Conservation (phyloP, 257 asterid species). For the Penstemon davidsonii region DNA sequence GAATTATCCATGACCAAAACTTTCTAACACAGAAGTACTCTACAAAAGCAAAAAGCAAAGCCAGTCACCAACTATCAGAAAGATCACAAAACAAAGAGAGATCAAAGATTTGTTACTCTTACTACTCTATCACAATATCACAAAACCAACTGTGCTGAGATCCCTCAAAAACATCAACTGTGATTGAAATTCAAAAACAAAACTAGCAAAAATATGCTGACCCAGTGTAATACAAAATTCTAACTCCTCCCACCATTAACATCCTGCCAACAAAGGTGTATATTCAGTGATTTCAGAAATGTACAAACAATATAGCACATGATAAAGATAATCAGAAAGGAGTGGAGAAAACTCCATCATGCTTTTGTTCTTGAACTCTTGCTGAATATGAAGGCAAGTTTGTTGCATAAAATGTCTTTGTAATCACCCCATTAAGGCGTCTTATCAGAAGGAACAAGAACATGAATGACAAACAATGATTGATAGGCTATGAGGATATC, state of each 20-base stretch:
- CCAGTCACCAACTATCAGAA: no score
- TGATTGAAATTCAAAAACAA: constrained; percentile 53
- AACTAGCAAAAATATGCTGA: no score
- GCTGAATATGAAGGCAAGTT: constrained; percentile 69
- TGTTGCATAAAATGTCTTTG: constrained; percentile 45
- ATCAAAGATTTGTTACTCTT: no score
- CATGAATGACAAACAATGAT: background rate
- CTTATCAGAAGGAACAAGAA: background rate
- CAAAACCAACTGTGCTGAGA: no score
- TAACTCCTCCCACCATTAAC: constrained; percentile 46
- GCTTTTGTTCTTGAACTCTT: constrained; percentile 70
- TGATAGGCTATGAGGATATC: background rate
- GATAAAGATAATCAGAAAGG: constrained; percentile 16
- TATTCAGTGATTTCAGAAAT: constrained; percentile 28
- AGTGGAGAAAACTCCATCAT: constrained; percentile 67
- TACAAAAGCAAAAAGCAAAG: no score
- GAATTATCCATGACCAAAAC: no score
- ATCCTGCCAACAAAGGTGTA: constrained; percentile 87
- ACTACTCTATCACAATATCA: no score
- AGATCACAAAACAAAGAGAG: no score
- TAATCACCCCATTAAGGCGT: background rate
- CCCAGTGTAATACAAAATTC: no score
- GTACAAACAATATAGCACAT: constrained; percentile 5
- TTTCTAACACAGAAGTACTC: no score
- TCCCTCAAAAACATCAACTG: constrained; percentile 37